phyloP scores from a whole-genome alignment of 768 basidiomycete genomes.

The Amanita rubescens region DNA sequence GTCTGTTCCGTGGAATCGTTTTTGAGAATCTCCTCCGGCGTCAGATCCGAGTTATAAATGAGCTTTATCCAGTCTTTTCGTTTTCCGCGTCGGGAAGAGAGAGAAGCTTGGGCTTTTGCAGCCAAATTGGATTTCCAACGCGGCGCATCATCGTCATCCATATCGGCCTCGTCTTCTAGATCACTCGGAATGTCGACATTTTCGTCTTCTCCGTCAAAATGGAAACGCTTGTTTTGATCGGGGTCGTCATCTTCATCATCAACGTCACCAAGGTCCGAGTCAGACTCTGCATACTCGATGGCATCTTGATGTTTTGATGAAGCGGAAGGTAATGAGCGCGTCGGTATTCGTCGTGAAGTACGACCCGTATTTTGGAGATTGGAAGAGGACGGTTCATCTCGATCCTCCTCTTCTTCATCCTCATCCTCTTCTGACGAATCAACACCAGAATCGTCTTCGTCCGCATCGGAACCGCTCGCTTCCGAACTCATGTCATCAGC shows the following conservation, averaged over 20 bases:
- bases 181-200: slow-evolving; percentile 42
- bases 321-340: slow-evolving; percentile 29
- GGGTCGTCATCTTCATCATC: slow-evolving; percentile 23
- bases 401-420: slow-evolving; percentile 14
- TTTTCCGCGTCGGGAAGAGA: slow-evolving; percentile 30
- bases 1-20: slow-evolving; percentile 21
- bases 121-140: slow-evolving; percentile 71
- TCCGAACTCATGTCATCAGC: slow-evolving; percentile 17
- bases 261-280: slow-evolving; percentile 59
- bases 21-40: slow-evolving; percentile 58
- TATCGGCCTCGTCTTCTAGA: slow-evolving; percentile 32
- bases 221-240: slow-evolving; percentile 21
- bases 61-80: slow-evolving; percentile 78
- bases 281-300: slow-evolving; percentile 69
- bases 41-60: slow-evolving; percentile 66
- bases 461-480: slow-evolving; percentile 9
- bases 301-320: slow-evolving; percentile 31
- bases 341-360: slow-evolving; percentile 35
- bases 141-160: slow-evolving; percentile 40
- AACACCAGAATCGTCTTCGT: slow-evolving; percentile 9
- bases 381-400: slow-evolving; percentile 12
- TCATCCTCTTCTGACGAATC: slow-evolving; percentile 12
- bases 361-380: slow-evolving; percentile 43
- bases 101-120: slow-evolving; percentile 30
- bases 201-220: slow-evolving; percentile 42